phyloP scores from a whole-genome alignment of 306 rosid genomes.

The Trichosanthes truncata region DNA sequence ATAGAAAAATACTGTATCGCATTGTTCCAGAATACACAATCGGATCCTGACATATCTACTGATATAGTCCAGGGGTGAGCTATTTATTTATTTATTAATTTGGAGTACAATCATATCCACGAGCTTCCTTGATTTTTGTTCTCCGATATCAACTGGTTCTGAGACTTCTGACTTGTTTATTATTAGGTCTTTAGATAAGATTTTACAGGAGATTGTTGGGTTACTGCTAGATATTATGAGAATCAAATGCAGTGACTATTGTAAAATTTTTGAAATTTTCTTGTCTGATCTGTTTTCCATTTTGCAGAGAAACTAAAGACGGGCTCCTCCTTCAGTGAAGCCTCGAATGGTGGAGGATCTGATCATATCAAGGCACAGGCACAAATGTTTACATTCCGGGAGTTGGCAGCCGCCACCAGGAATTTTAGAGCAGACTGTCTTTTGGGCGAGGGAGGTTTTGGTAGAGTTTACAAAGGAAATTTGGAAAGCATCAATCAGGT shows the following conservation, averaged over 20 bases:
- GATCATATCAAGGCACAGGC: conserved; percentile 77
- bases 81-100: background rate
- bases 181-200: background rate
- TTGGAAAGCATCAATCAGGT: conserved; percentile 71
- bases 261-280: background rate
- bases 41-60: background rate
- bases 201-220: background rate
- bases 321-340: conserved; percentile 39
- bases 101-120: background rate
- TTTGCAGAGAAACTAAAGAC: conserved; percentile 42
- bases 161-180: background rate
- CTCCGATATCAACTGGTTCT: background rate
- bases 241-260: background rate
- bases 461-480: conserved; percentile 81
- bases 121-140: background rate
- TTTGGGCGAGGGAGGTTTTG: conserved; percentile 92
- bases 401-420: conserved; percentile 79
- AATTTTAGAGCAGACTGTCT: conserved; percentile 76
- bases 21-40: background rate
- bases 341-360: conserved; percentile 45
- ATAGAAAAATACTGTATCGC: background rate
- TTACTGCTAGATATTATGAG: background rate
- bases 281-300: conserved; percentile 9
- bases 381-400: conserved; percentile 77
- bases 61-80: background rate